phyloP scores from a whole-genome alignment of 352 stramenopile genomes.

The Globisporangium splendens region DNA sequence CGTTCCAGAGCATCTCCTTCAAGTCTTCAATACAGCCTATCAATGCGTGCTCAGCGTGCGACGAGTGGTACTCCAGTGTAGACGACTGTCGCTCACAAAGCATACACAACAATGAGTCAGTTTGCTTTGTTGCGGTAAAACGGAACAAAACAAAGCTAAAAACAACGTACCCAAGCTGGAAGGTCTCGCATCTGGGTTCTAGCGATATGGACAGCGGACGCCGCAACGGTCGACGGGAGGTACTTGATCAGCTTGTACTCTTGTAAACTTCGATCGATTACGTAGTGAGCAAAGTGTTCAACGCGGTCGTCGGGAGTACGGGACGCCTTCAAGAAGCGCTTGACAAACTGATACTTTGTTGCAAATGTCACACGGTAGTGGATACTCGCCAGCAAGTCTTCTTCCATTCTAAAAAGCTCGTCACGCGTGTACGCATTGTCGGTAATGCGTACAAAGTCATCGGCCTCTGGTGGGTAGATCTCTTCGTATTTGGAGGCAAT shows the following conservation, averaged over 20 bases:
- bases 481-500: conserved; percentile 98
- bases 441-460: conserved; percentile 97
- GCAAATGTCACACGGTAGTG: conserved; percentile 81
- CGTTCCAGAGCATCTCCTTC: conserved; percentile 80
- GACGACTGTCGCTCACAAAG: conserved; percentile 34
- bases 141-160: neutral
- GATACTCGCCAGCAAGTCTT: conserved; percentile 65
- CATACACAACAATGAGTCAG: conserved; percentile 5
- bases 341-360: conserved; percentile 84
- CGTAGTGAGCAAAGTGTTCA: conserved; percentile 94
- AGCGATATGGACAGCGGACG: conserved; percentile 96
- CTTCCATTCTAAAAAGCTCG: conserved; percentile 82
- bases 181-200: conserved; percentile 72
- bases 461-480: conserved; percentile 92
- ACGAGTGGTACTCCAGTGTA: conserved; percentile 73
- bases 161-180: conserved; percentile 64
- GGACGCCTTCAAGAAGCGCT: conserved; percentile 83
- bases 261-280: conserved; percentile 97
- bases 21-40: conserved; percentile 65
- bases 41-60: conserved; percentile 64
- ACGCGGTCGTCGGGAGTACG: conserved; percentile 68
- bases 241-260: conserved; percentile 98
- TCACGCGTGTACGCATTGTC: conserved; percentile 92
- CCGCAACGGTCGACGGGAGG: conserved; percentile 95
- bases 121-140: conserved; percentile 7